phyloP scores from a whole-genome alignment of 1,139 yeast species.

The Suhomyces wounanorum region DNA sequence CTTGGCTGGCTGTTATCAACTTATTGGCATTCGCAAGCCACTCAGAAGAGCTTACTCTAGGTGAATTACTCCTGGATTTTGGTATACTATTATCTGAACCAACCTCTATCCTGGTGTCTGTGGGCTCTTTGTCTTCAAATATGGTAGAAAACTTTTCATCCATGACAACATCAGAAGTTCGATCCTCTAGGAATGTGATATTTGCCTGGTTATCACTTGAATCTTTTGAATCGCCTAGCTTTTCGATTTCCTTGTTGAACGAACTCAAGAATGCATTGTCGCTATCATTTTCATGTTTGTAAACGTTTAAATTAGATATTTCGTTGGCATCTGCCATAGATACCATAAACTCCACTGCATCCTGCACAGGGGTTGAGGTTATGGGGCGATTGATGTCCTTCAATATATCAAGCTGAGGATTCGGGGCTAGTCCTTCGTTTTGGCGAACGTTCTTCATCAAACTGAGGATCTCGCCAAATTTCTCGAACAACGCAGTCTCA shows the following conservation, averaged over 20 bases:
- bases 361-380: conserved; percentile 27
- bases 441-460: conserved; percentile 36
- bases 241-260: background rate
- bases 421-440: conserved; percentile 31
- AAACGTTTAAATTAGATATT: background rate
- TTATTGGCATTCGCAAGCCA: conserved; percentile 8
- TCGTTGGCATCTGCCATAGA: conserved; percentile 4
- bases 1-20: background rate
- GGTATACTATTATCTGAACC: background rate
- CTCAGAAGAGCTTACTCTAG: conserved; percentile 4
- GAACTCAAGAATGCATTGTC: background rate
- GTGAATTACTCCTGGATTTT: background rate
- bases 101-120: background rate
- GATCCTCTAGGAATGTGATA: conserved; percentile 14
- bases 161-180: conserved; percentile 6
- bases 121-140: conserved; percentile 14
- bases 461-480: conserved; percentile 47
- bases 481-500: conserved; percentile 43
- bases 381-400: conserved; percentile 18
- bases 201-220: conserved; percentile 2
- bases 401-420: conserved; percentile 22
- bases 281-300: background rate
- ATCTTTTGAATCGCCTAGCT: background rate
- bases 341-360: background rate
- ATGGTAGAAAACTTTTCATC: conserved; percentile 16